Evolutionary conservation across 441 rosid species (phyloP), one percentile per base, ranked within the genome.

Genomic region (Rhodomyrtus psidioides): DNA sequence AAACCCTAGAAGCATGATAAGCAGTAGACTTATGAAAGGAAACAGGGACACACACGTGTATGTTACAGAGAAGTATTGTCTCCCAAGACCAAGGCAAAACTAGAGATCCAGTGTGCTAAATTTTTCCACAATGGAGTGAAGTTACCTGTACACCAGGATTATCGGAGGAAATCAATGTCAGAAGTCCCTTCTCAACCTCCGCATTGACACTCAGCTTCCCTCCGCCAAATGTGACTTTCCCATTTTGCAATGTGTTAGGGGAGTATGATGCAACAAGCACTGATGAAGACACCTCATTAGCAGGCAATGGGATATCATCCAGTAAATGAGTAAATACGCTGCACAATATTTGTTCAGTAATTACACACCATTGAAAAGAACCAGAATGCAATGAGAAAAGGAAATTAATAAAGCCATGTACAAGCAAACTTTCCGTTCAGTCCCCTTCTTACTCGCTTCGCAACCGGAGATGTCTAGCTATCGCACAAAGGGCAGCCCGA

Each of bases 401-500:
- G 39, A 49, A 49, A 56, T 49, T 30, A 57, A 59, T 62, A 85
- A 81, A 30, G 51, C 51, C 55, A 55, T 51, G 56, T 53, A 82
- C 58, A 83, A 54, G 81, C 84, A 87, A 53, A 81, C 70, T 44
- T 85, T 87, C 62, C 86, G 85, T 85, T 84, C 88, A 91, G 84
- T 86, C 85, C 84, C 84, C 88, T 91, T 90, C 94, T 92, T 94
- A 97, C 99, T 96, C 98, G 98, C 98, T 94, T 92, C 97, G 92
- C 88, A 97, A 82, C 87, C 98, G 98, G 70, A 97, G 97, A 93
- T 97, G 96, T 88, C 98, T 93, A 60, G 99, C 98, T 85, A 97
- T 91, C 34, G 95, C 97, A 91, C 93, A 93, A 82, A 97, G 89
- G 89, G 96, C 93, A 88, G 96, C 94, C 76, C 99, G 95, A 90